phyloP scores from a whole-genome alignment of 2,329 filamentous ascomycete genomes.

The Whalleya microplaca region DNA sequence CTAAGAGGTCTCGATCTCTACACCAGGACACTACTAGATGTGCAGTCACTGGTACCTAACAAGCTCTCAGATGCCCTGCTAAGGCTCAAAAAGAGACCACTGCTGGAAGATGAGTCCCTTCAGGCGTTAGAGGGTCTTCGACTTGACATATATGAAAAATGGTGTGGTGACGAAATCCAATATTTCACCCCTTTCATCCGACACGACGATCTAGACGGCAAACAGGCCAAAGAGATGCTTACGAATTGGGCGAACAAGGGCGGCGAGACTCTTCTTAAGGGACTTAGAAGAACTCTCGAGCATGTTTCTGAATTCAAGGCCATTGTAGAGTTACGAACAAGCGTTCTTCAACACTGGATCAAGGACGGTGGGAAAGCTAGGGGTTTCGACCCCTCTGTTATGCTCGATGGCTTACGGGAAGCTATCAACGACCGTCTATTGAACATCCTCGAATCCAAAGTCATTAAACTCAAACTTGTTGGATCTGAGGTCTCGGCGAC shows the following conservation, averaged over 20 bases:
- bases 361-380: conserved; percentile 65
- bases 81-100: conserved; percentile 68
- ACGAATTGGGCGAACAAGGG: conserved; percentile 66
- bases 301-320: conserved; percentile 67
- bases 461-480: conserved; percentile 66
- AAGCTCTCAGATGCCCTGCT: conserved; percentile 71
- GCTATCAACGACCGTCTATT: conserved; percentile 71
- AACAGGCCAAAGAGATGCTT: conserved; percentile 63
- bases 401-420: conserved; percentile 70
- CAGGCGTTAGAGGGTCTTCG: conserved; percentile 69
- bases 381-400: conserved; percentile 68
- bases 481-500: conserved; percentile 66
- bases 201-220: conserved; percentile 72
- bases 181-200: conserved; percentile 88
- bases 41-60: conserved; percentile 74
- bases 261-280: conserved; percentile 62
- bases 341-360: conserved; percentile 76
- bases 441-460: conserved; percentile 64
- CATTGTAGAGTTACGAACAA: conserved; percentile 70
- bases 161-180: conserved; percentile 81
- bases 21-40: conserved; percentile 75
- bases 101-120: conserved; percentile 74
- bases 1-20: conserved; percentile 72
- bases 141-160: conserved; percentile 76
- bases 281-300: conserved; percentile 63